A percentile compares a stretch with the other conserved stretches of the same genome.
These are phyloP conservation scores for Diaporthe citrichinensis DNA, from an alignment of 2,329 filamentous ascomycete species.

Conservation along the genomic window DNA sequence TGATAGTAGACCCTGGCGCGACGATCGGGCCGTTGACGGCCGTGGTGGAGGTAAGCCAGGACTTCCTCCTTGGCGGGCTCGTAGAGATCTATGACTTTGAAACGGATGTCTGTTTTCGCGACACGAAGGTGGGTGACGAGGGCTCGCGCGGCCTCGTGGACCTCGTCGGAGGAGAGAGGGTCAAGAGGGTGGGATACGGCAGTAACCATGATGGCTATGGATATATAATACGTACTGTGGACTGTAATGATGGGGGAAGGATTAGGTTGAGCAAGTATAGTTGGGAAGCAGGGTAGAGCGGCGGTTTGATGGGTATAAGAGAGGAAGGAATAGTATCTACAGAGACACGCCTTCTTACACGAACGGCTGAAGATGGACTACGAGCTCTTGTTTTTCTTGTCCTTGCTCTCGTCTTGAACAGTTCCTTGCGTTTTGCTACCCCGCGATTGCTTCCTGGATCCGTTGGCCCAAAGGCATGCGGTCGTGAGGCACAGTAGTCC, in stretches of 20 bases:
- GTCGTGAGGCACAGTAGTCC: not conserved
- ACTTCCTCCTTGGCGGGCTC: not conserved
- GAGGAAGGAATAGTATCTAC: not conserved
- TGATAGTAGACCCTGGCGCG: not conserved
- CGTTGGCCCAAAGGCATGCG: not conserved
- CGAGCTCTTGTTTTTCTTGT: not conserved
- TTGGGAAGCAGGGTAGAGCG: not conserved
- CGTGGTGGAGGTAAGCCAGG: not conserved
- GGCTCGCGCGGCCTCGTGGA: not conserved
- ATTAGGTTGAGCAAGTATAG: not conserved
- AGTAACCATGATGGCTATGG: not conserved
- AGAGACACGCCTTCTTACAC: not conserved
- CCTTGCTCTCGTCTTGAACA: not conserved
- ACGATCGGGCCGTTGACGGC: not conserved
- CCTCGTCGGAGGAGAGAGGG: constrained; percentile 1
- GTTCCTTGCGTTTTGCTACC: not conserved
- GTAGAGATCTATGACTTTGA: constrained; percentile 4
- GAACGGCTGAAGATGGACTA: not conserved
- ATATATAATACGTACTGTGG: not conserved
- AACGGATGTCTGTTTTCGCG: not conserved
- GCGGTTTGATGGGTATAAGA: not conserved
- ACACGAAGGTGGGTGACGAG: not conserved
- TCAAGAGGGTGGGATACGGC: not conserved
- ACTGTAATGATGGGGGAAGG: not conserved
- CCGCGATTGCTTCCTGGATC: not conserved